Conservation (phyloP, 345 rosid genomes). For the Populus tremula region DNA sequence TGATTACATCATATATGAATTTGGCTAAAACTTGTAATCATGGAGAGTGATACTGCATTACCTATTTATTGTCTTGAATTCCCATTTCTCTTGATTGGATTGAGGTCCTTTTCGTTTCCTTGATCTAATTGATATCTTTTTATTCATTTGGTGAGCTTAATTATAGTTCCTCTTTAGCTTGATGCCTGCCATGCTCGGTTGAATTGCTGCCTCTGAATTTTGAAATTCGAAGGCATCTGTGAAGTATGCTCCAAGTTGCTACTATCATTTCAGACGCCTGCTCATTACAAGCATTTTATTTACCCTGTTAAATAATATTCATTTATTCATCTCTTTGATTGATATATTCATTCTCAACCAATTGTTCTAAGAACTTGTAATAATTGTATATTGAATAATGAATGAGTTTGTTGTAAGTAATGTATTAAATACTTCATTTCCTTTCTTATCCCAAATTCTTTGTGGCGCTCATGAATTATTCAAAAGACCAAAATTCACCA, state of each 20-base stretch:
- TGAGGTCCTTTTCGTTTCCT: constrained; percentile 5
- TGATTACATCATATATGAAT: not conserved
- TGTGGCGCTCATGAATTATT: constrained; percentile 6
- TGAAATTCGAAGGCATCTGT: not conserved
- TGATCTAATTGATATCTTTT: constrained; percentile 4
- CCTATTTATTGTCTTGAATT: not conserved
- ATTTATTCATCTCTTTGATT: not conserved
- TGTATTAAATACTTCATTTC: not conserved
- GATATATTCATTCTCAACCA: not conserved
- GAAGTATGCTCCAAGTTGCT: not conserved
- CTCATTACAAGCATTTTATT: not conserved
- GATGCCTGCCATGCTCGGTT: constrained; percentile 1
- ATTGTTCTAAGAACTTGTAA: not conserved
- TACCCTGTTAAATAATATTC: not conserved
- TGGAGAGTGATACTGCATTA: constrained; percentile 1
- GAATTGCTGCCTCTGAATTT: not conserved
- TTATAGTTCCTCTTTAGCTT: constrained; percentile 2
- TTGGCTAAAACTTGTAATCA: not conserved
- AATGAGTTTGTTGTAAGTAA: constrained; percentile 1
- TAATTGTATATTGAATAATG: not conserved
- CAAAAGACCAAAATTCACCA: constrained; percentile 35
- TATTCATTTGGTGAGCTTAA: constrained; percentile 2
- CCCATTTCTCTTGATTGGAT: constrained; percentile 10
- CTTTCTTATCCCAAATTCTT: constrained; percentile 12
- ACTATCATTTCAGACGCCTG: not conserved